Evolutionary conservation across 768 basidiomycete species (phyloP).

Genomic region (Pilatotrama ljubarskyi): DNA sequence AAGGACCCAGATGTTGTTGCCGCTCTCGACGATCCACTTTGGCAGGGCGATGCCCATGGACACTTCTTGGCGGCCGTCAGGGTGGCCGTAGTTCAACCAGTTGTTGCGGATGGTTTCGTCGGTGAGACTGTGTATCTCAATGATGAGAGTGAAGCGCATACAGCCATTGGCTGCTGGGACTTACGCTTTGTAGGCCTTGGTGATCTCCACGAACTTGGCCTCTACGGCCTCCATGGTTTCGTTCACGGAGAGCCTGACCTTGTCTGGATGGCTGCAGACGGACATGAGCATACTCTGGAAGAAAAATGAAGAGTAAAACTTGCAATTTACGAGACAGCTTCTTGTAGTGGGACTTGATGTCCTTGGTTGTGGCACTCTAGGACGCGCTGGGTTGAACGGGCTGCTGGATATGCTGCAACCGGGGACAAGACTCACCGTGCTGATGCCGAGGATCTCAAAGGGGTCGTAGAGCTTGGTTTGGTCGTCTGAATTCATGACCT

Average conservation of each 20-base stretch:
- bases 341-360: conserved; percentile 95
- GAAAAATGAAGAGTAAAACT: conserved; percentile 22
- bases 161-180: conserved; percentile 28
- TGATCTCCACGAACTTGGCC: conserved; percentile 85
- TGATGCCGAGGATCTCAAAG: conserved; percentile 88
- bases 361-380: conserved; percentile 78
- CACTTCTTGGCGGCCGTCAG: conserved; percentile 94
- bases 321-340: conserved; percentile 87
- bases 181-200: conserved; percentile 96
- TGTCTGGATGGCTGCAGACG: conserved; percentile 85
- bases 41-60: conserved; percentile 96
- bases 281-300: not conserved
- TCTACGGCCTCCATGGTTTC: conserved; percentile 86
- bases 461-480: conserved; percentile 86
- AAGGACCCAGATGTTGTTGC: conserved; percentile 91
- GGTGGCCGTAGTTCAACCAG: conserved; percentile 86
- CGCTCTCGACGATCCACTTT: conserved; percentile 87
- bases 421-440: conserved; percentile 47
- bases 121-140: conserved; percentile 59
- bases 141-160: not conserved
- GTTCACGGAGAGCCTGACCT: conserved; percentile 80
- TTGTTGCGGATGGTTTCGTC: conserved; percentile 93
- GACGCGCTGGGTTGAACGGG: not conserved
- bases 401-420: too few relatives aligned
- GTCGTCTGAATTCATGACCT: conserved; percentile 53